Percentiles rank a stretch among this genome's conserved stretches.
Evolutionary conservation across 352 stramenopile species (phyloP).

Genomic region (Phytopythium aichiense): DNA sequence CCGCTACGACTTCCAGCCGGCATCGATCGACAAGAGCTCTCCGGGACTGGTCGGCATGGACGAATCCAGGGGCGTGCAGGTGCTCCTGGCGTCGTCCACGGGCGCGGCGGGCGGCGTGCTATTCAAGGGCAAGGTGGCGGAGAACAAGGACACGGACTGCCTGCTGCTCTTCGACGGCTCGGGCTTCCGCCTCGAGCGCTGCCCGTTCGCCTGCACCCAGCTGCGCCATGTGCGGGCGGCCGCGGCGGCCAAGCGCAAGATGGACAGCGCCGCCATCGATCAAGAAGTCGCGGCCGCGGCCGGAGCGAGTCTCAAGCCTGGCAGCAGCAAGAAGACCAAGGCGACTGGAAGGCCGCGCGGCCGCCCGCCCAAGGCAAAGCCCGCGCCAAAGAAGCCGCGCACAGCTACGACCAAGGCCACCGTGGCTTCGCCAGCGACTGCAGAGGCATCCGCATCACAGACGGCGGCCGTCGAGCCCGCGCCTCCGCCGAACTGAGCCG

Average conservation of each 20-base stretch:
- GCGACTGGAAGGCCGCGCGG: neutral
- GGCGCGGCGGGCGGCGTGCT: conserved; percentile 52
- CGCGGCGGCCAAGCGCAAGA: conserved; percentile 9
- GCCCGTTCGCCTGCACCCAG: conserved; percentile 65
- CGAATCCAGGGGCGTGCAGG: conserved; percentile 49
- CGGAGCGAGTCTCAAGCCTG: conserved; percentile 10
- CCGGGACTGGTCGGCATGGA: conserved; percentile 68
- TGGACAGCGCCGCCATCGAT: neutral
- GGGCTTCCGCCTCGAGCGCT: conserved; percentile 64
- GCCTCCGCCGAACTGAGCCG: neutral
- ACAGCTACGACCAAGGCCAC: neutral
- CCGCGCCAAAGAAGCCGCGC: conserved; percentile 5
- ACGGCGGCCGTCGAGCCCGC: neutral
- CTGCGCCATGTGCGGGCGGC: conserved; percentile 63
- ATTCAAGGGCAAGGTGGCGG: conserved; percentile 74
- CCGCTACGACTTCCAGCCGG: conserved; percentile 82
- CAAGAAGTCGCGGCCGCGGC: neutral
- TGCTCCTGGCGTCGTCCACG: conserved; percentile 54
- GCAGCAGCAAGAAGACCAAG: neutral
- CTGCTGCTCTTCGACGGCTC: conserved; percentile 75
- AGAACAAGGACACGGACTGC: conserved; percentile 83
- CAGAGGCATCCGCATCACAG: neutral
- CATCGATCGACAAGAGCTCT: conserved; percentile 64
- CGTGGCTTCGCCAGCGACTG: neutral
- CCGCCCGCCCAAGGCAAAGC: neutral